Evolutionary conservation across 2,329 filamentous ascomycete genomes (phyloP).

Genomic region (Alternaria triticimaculans): DNA sequence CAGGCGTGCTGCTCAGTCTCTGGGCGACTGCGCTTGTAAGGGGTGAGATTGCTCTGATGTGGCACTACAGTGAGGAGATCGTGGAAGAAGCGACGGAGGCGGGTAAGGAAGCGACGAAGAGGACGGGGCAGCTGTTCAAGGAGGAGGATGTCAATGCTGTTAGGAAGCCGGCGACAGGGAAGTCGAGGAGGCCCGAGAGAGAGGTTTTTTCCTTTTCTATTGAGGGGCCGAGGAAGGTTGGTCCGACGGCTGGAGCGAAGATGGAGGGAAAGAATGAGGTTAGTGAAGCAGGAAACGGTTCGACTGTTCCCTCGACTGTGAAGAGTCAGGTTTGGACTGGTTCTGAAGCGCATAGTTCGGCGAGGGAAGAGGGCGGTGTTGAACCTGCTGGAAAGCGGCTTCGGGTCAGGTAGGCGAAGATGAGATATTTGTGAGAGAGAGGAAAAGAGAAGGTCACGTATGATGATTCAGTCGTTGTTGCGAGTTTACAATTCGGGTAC

Average conservation of each 20-base stretch:
- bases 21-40: slow-evolving; percentile 75
- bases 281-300: not conserved
- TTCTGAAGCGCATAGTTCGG: slow-evolving; percentile 1
- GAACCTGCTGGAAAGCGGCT: slow-evolving; percentile 36
- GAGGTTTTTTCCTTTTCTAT: slow-evolving; percentile 48
- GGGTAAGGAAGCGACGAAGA: slow-evolving; percentile 4
- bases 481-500: not conserved
- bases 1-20: slow-evolving; percentile 75
- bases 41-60: slow-evolving; percentile 78
- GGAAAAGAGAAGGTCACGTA: not conserved
- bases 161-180: slow-evolving; percentile 10
- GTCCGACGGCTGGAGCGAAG: slow-evolving; percentile 11
- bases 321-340: not conserved
- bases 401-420: slow-evolving; percentile 18
- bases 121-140: slow-evolving; percentile 6
- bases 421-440: not conserved
- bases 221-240: slow-evolving; percentile 40
- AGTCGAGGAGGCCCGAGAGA: slow-evolving; percentile 23
- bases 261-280: not conserved
- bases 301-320: no score
- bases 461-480: not conserved
- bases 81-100: slow-evolving; percentile 41
- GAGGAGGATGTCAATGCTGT: slow-evolving; percentile 11
- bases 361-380: not conserved
- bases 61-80: slow-evolving; percentile 76